Evolutionary conservation across 805 yeast genomes (phyloP).

Genomic region (Suhomyces pyralidae): DNA sequence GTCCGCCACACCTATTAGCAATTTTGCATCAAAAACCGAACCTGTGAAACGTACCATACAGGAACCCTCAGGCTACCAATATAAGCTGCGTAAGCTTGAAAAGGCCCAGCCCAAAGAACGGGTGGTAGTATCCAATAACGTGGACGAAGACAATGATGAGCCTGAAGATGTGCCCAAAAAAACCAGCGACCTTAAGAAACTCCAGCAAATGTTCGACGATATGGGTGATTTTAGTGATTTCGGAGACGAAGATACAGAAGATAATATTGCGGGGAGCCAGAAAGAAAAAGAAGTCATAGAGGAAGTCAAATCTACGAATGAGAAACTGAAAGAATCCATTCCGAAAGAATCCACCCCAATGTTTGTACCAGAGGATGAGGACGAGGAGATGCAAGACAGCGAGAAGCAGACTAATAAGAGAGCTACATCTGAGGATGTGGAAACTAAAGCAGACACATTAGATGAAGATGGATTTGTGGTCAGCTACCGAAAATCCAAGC

Average conservation of each 20-base stretch:
- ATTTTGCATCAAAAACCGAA: constrained; percentile 19
- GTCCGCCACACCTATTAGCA: constrained; percentile 11
- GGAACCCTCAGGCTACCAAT: constrained; percentile 14
- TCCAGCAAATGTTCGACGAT: constrained; percentile 13
- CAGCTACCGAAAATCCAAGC: constrained; percentile 27
- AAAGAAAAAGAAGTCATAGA: not conserved
- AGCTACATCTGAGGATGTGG: not conserved
- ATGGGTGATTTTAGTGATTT: constrained; percentile 13
- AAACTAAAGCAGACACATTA: constrained; percentile 13
- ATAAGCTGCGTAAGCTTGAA: constrained; percentile 37
- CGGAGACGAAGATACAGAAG: constrained; percentile 6
- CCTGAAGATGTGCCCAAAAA: not conserved
- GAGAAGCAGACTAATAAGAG: constrained; percentile 3
- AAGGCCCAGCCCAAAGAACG: constrained; percentile 31
- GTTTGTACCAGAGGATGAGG: constrained; percentile 8
- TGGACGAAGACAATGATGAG: constrained; percentile 6
- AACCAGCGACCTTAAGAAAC: constrained; percentile 3
- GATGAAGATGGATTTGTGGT: constrained; percentile 55
- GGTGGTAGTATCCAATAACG: constrained; percentile 28
- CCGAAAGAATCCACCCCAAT: constrained; percentile 1
- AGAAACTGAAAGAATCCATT: not conserved
- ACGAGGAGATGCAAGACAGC: constrained; percentile 8
- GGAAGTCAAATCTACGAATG: not conserved
- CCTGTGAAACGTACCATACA: not conserved
- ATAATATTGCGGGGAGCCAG: constrained; percentile 3